Evolutionary conservation across 2,329 filamentous ascomycete genomes (phyloP).

Genomic region (Daldinia eschscholtzii): DNA sequence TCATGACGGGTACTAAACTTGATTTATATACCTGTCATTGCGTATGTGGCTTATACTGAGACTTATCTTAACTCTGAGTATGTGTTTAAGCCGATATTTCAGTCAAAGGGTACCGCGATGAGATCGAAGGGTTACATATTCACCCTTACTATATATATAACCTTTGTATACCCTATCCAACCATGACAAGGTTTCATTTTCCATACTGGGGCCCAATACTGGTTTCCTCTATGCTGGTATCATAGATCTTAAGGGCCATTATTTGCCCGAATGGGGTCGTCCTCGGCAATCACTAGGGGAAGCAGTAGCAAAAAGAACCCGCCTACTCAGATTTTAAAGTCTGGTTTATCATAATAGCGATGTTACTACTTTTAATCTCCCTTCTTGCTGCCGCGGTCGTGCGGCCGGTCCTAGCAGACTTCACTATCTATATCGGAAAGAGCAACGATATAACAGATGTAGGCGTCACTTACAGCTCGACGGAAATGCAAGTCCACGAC

Average conservation of each 20-base stretch:
- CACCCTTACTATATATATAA: constrained; percentile 12
- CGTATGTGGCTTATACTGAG: constrained; percentile 11
- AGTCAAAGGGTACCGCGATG: not conserved
- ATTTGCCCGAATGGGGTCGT: constrained; percentile 1
- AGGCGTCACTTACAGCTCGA: constrained; percentile 29
- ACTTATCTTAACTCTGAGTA: not conserved
- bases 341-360: constrained; percentile 1
- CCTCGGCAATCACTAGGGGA: constrained; percentile 5
- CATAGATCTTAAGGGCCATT: constrained; percentile 2
- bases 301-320: not conserved
- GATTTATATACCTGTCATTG: not conserved
- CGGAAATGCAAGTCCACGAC: constrained; percentile 34
- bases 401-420: constrained; percentile 21
- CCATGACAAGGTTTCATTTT: not conserved
- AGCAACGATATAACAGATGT: constrained; percentile 37
- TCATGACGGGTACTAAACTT: not conserved
- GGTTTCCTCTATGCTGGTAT: constrained; percentile 1
- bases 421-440: constrained; percentile 37
- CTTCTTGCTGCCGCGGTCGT: constrained; percentile 2
- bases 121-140: constrained; percentile 2
- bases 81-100: not conserved
- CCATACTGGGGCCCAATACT: not conserved
- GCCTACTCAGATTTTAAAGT: not conserved
- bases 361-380: constrained; percentile 2
- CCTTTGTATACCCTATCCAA: not conserved